phyloP scores from a whole-genome alignment of 2,329 filamentous ascomycete species.

The Parasarocladium wereldwijsianum region DNA sequence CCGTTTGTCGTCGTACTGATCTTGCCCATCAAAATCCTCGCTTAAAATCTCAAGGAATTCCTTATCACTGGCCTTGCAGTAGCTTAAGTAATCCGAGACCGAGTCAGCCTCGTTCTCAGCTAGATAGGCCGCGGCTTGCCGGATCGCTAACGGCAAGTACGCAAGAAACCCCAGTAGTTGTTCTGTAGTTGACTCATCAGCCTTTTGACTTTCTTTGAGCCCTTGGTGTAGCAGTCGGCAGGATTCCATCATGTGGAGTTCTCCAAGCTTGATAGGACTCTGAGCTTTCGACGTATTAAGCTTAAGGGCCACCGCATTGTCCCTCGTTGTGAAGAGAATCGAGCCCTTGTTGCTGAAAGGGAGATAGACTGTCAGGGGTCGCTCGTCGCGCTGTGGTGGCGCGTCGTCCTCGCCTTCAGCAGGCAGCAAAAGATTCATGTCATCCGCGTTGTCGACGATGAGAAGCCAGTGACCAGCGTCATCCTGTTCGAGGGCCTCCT shows the following conservation, averaged over 20 bases:
- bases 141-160: slow-evolving; percentile 19
- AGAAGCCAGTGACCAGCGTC: slow-evolving; percentile 21
- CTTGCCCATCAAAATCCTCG: slow-evolving; percentile 14
- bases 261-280: slow-evolving; percentile 10
- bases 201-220: slow-evolving; percentile 9
- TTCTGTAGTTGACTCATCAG: slow-evolving; percentile 7
- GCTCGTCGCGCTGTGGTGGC: no score
- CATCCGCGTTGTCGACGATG: slow-evolving; percentile 30
- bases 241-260: slow-evolving; percentile 11
- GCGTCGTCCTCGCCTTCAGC: no score
- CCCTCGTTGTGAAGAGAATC: slow-evolving; percentile 11
- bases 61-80: slow-evolving; percentile 10
- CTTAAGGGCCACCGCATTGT: slow-evolving; percentile 3
- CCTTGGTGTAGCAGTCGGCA: slow-evolving; percentile 9
- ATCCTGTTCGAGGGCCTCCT: slow-evolving; percentile 14
- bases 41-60: slow-evolving; percentile 12
- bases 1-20: slow-evolving; percentile 10
- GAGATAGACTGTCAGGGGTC: slow-evolving; percentile 13
- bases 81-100: slow-evolving; percentile 12
- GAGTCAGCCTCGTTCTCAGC: slow-evolving; percentile 11
- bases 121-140: slow-evolving; percentile 21
- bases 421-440: slow-evolving; percentile 16
- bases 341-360: slow-evolving; percentile 7
- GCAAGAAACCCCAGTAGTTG: slow-evolving; percentile 15
- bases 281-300: slow-evolving; percentile 8